phyloP scores from a whole-genome alignment of 2,329 filamentous ascomycete genomes.

The Penicillium freii region DNA sequence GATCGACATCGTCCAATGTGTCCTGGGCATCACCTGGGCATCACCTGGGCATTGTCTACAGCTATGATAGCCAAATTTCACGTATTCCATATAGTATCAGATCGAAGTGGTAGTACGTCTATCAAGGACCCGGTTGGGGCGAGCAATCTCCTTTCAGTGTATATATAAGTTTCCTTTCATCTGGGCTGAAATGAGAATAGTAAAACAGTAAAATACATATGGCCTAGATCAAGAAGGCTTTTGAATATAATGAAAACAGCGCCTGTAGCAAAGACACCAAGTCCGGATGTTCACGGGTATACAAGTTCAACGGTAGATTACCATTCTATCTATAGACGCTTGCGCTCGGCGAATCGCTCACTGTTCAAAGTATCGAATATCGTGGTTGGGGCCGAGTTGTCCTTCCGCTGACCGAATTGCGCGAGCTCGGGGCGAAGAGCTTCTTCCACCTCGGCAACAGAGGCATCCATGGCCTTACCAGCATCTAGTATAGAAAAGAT shows the following conservation, averaged over 20 bases:
- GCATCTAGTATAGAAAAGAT: conserved; percentile 36
- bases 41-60: neutral
- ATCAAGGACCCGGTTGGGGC: neutral
- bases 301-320: conserved; percentile 4
- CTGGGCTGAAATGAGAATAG: conserved; percentile 14
- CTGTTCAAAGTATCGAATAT: conserved; percentile 38
- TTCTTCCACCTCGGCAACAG: conserved; percentile 39
- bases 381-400: conserved; percentile 28
- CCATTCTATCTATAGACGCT: conserved; percentile 22
- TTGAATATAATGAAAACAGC: conserved; percentile 12
- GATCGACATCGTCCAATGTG: neutral
- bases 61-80: neutral
- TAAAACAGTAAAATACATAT: conserved; percentile 23
- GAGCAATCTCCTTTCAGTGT: neutral
- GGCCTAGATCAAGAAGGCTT: conserved; percentile 9
- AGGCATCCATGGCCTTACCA: conserved; percentile 41
- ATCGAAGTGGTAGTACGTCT: neutral
- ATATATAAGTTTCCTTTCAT: conserved; percentile 5
- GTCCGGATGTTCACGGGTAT: conserved; percentile 9
- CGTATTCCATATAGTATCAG: neutral
- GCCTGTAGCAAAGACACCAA: conserved; percentile 2
- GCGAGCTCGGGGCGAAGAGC: conserved; percentile 41
- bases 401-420: conserved; percentile 42
- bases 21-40: neutral
- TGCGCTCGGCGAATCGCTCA: conserved; percentile 38